Evolutionary conservation across 129 eudicot genomes (phyloP).

Genomic region (Scalesia atractyloides): DNA sequence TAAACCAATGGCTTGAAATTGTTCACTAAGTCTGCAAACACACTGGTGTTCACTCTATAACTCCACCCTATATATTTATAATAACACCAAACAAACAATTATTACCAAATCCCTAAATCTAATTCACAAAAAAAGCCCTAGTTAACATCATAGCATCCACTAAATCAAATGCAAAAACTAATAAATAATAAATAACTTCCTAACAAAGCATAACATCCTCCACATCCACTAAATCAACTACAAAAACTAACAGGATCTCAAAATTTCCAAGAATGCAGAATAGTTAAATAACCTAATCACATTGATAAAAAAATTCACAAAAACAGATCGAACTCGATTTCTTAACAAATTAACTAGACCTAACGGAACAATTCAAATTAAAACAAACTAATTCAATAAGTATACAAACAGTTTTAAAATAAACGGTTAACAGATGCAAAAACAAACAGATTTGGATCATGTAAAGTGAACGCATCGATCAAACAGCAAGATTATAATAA

Average conservation of each 20-base stretch:
- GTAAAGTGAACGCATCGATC: slow-evolving; percentile 8
- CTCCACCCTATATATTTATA: too few species aligned
- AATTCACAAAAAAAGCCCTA: too few species aligned
- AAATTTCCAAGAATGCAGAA: not conserved
- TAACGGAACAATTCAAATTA: not conserved
- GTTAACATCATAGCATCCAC: too few species aligned
- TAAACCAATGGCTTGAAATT: too few species aligned
- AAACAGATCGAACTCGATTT: slow-evolving; percentile 14
- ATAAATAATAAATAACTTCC: slow-evolving; percentile 7
- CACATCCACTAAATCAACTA: not conserved
- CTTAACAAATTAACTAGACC: not conserved
- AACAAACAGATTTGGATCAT: not conserved
- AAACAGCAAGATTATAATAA: not conserved
- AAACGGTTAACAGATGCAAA: not conserved
- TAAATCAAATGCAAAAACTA: too few species aligned
- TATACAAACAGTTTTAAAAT: not conserved
- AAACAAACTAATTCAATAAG: not conserved
- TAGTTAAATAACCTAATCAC: not conserved
- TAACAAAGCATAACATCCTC: not conserved
- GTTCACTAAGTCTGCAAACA: too few species aligned
- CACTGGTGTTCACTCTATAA: too few species aligned
- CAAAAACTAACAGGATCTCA: not conserved
- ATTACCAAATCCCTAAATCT: too few species aligned
- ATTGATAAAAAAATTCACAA: slow-evolving; percentile 5
- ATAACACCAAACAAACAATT: too few species aligned